A percentile compares a stretch with the other conserved stretches of the same genome.
These are phyloP conservation scores for Phytophthora capsici DNA, from an alignment of 352 stramenopile species.

Conservation along the genomic window DNA sequence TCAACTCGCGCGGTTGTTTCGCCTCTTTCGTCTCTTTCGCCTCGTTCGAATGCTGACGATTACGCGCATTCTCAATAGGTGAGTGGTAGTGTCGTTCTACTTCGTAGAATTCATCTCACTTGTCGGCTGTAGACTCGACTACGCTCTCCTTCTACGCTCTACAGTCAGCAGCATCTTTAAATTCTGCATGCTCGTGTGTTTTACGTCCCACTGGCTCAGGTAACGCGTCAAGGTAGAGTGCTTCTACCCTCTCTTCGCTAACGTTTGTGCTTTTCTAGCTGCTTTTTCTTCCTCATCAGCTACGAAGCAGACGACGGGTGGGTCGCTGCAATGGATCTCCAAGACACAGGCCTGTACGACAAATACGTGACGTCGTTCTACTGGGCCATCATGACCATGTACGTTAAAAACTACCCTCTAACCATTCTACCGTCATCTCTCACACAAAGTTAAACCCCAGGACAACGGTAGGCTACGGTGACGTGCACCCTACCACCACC, in stretches of 20 bases:
- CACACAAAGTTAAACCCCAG: constrained; percentile 23
- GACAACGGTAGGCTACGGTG: constrained; percentile 80
- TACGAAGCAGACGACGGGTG: constrained; percentile 55
- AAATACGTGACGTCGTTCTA: constrained; percentile 75
- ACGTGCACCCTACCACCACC: constrained; percentile 61
- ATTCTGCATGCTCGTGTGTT: constrained; percentile 80
- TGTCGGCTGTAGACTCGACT: constrained; percentile 49
- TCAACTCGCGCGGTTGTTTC: constrained; percentile 66
- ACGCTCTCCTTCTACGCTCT: constrained; percentile 73
- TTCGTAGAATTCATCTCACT: not conserved
- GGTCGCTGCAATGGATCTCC: constrained; percentile 45
- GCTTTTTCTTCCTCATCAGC: constrained; percentile 70
- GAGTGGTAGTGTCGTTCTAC: not conserved
- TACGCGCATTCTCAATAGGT: constrained; percentile 72
- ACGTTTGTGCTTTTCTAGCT: constrained; percentile 27
- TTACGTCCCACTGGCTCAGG: constrained; percentile 86
- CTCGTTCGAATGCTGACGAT: constrained; percentile 78
- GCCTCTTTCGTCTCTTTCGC: constrained; percentile 66
- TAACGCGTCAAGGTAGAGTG: not conserved
- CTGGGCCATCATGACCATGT: constrained; percentile 85
- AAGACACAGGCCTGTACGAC: constrained; percentile 49
- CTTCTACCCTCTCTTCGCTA: not conserved
- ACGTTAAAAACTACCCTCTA: constrained; percentile 9
- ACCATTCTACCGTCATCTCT: not conserved
- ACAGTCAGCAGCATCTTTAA: constrained; percentile 83